Evolutionary conservation across 1,284 basidiomycete species (phyloP).

Genomic region (Ceratobasidium sp.): DNA sequence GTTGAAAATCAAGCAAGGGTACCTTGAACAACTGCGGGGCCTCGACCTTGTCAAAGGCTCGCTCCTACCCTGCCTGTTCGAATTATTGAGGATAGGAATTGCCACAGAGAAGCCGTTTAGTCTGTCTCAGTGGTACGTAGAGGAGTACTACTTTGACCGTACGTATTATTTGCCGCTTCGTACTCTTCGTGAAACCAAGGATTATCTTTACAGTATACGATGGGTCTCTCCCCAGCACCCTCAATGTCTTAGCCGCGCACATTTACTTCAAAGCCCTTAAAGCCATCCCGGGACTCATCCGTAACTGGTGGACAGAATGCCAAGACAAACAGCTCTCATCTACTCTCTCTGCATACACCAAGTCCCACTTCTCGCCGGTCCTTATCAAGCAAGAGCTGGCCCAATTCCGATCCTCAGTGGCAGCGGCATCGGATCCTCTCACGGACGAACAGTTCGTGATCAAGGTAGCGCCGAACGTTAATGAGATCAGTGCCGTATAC

Average conservation of each 20-base stretch:
- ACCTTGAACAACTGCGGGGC: slow-evolving; percentile 85
- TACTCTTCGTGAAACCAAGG: slow-evolving; percentile 10
- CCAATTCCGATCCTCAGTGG: slow-evolving; percentile 68
- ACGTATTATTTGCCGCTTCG: slow-evolving; percentile 51
- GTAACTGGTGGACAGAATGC: slow-evolving; percentile 86
- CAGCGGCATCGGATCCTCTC: slow-evolving; percentile 70
- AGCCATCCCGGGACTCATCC: slow-evolving; percentile 82
- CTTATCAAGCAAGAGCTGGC: slow-evolving; percentile 86
- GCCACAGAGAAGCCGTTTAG: slow-evolving; percentile 73
- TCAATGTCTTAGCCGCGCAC: slow-evolving; percentile 83
- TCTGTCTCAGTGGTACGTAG: slow-evolving; percentile 82
- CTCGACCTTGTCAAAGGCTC: slow-evolving; percentile 69
- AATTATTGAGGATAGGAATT: slow-evolving; percentile 71
- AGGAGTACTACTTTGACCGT: slow-evolving; percentile 88
- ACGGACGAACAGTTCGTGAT: slow-evolving; percentile 84
- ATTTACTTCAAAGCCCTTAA: slow-evolving; percentile 88
- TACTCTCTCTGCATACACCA: slow-evolving; percentile 81
- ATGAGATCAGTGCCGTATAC: slow-evolving; percentile 84
- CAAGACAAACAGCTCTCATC: slow-evolving; percentile 89
- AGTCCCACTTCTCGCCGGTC: slow-evolving; percentile 89
- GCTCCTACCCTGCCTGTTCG: slow-evolving; percentile 82
- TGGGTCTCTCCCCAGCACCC: slow-evolving; percentile 64
- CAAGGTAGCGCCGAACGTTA: slow-evolving; percentile 73
- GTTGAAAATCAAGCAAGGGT: slow-evolving; percentile 80
- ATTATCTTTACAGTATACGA: slow-evolving; percentile 66